These are phyloP conservation scores for Umbelopsis vinacea DNA, from an alignment of 192 early-diverging fungal species.

Conservation along the genomic window DNA sequence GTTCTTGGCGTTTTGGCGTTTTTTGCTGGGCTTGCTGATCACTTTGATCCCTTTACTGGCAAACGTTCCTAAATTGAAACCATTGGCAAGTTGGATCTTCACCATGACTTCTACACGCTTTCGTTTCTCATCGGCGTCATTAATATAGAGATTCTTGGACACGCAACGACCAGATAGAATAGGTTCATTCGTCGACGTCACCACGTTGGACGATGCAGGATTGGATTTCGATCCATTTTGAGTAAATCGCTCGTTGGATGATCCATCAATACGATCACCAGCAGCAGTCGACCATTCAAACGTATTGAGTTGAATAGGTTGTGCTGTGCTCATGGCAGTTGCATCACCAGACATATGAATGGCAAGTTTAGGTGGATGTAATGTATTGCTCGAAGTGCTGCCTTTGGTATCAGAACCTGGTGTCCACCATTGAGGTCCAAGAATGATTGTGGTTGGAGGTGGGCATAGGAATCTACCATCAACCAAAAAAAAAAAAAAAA, in stretches of 20 bases:
- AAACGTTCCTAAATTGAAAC: conserved; percentile 68
- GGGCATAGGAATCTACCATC: conserved; percentile 78
- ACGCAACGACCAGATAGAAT: conserved; percentile 54
- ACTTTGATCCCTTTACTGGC: conserved; percentile 82
- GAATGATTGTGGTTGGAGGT: conserved; percentile 76
- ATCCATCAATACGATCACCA: conserved; percentile 10
- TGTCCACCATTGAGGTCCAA: conserved; percentile 73
- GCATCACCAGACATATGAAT: conserved; percentile 37
- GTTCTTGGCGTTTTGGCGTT: conserved; percentile 83
- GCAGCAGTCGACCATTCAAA: conserved; percentile 17
- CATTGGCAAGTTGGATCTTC: conserved; percentile 67
- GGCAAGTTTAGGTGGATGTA: conserved; percentile 33
- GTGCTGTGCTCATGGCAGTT: conserved; percentile 16
- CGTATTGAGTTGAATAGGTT: conserved; percentile 13
- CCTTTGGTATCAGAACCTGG: conserved; percentile 17
- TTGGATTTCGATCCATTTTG: not conserved
- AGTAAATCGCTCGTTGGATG: conserved; percentile 4
- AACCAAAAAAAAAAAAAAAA: conserved; percentile 19
- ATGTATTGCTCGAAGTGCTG: not conserved
- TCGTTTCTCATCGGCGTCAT: conserved; percentile 81
- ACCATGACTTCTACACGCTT: conserved; percentile 77
- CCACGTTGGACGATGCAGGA: not conserved
- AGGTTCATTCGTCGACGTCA: conserved; percentile 7
- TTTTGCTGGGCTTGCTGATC: conserved; percentile 93
- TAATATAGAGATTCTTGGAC: conserved; percentile 82